These are phyloP conservation scores for Calycina herbarum DNA, from an alignment of 2,329 filamentous ascomycete genomes.

Conservation along the genomic window DNA sequence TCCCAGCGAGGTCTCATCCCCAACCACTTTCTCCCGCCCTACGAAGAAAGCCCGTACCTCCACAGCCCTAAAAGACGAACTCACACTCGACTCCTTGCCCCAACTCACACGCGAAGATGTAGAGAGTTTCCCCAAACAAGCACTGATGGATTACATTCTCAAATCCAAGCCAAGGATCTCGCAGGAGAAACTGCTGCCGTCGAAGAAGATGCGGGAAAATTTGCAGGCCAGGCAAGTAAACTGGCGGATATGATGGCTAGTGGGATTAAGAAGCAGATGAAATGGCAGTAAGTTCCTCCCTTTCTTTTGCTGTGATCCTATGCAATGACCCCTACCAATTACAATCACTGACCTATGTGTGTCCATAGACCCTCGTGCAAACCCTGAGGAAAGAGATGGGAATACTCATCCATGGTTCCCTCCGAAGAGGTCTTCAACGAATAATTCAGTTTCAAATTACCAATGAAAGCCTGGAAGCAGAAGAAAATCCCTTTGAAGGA, in stretches of 20 bases:
- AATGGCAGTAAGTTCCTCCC: slow-evolving; percentile 6
- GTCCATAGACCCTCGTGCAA: slow-evolving; percentile 11
- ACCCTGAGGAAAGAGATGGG: slow-evolving; percentile 5
- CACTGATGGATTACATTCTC: slow-evolving; percentile 7
- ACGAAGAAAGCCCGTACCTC: slow-evolving; percentile 11
- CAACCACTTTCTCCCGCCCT: neutral
- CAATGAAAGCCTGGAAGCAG: slow-evolving; percentile 10
- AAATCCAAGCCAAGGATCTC: neutral
- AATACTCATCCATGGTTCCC: slow-evolving; percentile 11
- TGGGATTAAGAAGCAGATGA: slow-evolving; percentile 11
- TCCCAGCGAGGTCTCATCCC: neutral
- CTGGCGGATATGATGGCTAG: slow-evolving; percentile 12
- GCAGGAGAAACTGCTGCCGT: neutral
- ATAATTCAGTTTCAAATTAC: neutral
- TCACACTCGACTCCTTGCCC: neutral
- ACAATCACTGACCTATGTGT: neutral
- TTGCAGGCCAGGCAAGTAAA: neutral
- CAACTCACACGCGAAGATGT: slow-evolving; percentile 3
- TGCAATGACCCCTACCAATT: too few species aligned
- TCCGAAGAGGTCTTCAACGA: slow-evolving; percentile 9
- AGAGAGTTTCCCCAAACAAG: slow-evolving; percentile 5
- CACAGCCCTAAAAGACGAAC: neutral
- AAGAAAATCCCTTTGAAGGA: slow-evolving; percentile 10
- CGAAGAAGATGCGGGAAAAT: neutral
- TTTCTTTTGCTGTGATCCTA: neutral